phyloP scores from a whole-genome alignment of 371 early-diverging fungal genomes.

The Mortierella sp. region DNA sequence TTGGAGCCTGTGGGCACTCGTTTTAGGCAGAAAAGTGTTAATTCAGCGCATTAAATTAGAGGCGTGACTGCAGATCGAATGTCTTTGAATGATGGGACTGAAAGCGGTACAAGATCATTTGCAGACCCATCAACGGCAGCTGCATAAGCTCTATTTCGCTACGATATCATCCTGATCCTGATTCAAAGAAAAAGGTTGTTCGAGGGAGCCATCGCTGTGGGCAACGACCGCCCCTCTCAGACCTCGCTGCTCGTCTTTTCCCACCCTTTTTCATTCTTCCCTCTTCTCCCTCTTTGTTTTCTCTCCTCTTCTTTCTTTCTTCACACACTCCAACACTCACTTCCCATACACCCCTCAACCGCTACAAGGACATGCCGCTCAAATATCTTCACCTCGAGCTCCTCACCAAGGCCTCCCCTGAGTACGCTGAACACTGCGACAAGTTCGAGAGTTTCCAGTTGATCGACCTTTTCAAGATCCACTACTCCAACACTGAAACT shows the following conservation, averaged over 20 bases:
- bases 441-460: background rate
- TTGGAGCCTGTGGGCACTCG: too few relatives aligned
- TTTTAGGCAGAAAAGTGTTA: too few relatives aligned
- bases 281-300: background rate
- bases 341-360: background rate
- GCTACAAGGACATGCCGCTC: background rate
- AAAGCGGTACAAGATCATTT: too few relatives aligned
- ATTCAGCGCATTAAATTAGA: too few relatives aligned
- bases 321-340: background rate
- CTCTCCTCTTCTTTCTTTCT: background rate
- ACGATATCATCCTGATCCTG: too few relatives aligned
- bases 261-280: background rate
- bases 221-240: too few relatives aligned
- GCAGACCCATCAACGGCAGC: too few relatives aligned
- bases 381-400: background rate
- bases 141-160: too few relatives aligned
- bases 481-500: background rate
- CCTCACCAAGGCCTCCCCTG: background rate
- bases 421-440: background rate
- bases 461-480: background rate
- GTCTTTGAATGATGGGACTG: too few relatives aligned
- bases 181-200: background rate
- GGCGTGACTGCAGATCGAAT: too few relatives aligned
- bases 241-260: too few relatives aligned
- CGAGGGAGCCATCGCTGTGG: background rate